phyloP scores from a whole-genome alignment of 2,329 filamentous ascomycete species.

The Elsinoe perseae region DNA sequence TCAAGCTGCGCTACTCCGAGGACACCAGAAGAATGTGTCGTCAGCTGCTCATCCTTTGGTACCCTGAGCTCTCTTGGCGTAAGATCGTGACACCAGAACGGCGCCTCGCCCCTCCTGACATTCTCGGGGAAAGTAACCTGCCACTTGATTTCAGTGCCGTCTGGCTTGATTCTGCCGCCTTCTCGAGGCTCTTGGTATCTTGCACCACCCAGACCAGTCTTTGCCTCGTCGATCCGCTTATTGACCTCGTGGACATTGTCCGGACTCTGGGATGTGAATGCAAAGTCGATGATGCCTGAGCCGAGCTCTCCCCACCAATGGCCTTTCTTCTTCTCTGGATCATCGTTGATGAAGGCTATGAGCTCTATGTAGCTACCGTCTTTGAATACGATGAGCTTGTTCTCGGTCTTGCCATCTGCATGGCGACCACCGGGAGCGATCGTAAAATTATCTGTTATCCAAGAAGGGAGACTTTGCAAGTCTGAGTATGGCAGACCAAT shows the following conservation, averaged over 20 bases:
- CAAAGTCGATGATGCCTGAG: conserved; percentile 54
- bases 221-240: conserved; percentile 19
- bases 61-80: conserved; percentile 51
- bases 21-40: conserved; percentile 46
- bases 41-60: conserved; percentile 35
- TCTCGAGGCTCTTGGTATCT: conserved; percentile 43
- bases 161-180: conserved; percentile 49
- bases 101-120: conserved; percentile 44
- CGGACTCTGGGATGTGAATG: conserved; percentile 42
- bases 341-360: conserved; percentile 51
- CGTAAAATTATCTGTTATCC: conserved; percentile 48
- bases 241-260: conserved; percentile 36
- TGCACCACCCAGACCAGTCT: conserved; percentile 28
- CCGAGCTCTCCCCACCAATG: conserved; percentile 54
- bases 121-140: conserved; percentile 45
- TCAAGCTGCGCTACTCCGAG: conserved; percentile 40
- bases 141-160: conserved; percentile 54
- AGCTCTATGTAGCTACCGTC: conserved; percentile 62
- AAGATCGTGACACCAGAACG: conserved; percentile 60
- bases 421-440: conserved; percentile 55
- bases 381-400: conserved; percentile 54
- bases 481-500: conserved; percentile 50
- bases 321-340: conserved; percentile 33
- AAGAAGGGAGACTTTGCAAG: conserved; percentile 42
- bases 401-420: conserved; percentile 53